Percentiles rank a stretch among this genome's conserved stretches.
phyloP scores from a whole-genome alignment of 257 asterid species.

The Jasminum sambac region DNA sequence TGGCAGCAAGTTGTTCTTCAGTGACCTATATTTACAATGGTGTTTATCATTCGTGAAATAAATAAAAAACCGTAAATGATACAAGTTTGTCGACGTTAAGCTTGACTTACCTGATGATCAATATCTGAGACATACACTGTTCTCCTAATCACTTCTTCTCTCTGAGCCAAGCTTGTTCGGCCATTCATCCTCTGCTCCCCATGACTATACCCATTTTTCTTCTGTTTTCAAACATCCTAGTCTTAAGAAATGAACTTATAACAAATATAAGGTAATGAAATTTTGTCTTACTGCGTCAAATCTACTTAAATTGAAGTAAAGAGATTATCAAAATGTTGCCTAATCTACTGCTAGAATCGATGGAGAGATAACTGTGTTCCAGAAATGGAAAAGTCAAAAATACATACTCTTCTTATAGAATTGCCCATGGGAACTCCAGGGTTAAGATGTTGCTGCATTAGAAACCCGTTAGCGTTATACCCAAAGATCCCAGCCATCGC shows the following conservation, averaged over 20 bases:
- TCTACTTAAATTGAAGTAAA: not conserved
- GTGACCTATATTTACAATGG: slow-evolving; percentile 45
- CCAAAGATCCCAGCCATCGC: slow-evolving; percentile 44
- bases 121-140: slow-evolving; percentile 76
- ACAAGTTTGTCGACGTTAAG: not conserved
- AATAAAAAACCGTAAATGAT: not conserved
- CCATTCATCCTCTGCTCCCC: slow-evolving; percentile 58
- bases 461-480: slow-evolving; percentile 9
- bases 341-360: not conserved
- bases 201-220: slow-evolving; percentile 50
- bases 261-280: not conserved
- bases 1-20: slow-evolving; percentile 75
- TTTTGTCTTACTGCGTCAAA: not conserved
- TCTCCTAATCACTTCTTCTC: slow-evolving; percentile 73
- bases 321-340: not conserved
- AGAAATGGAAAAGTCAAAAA: not conserved
- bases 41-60: not conserved
- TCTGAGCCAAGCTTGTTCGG: slow-evolving; percentile 69
- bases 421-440: slow-evolving; percentile 16
- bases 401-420: slow-evolving; percentile 17
- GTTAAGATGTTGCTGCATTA: slow-evolving; percentile 8
- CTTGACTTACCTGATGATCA: slow-evolving; percentile 65
- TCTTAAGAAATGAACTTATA: not conserved
- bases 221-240: slow-evolving; percentile 34
- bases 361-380: not conserved